phyloP scores from a whole-genome alignment of 75 land plant species.

The Isoetes taiwanensis region DNA sequence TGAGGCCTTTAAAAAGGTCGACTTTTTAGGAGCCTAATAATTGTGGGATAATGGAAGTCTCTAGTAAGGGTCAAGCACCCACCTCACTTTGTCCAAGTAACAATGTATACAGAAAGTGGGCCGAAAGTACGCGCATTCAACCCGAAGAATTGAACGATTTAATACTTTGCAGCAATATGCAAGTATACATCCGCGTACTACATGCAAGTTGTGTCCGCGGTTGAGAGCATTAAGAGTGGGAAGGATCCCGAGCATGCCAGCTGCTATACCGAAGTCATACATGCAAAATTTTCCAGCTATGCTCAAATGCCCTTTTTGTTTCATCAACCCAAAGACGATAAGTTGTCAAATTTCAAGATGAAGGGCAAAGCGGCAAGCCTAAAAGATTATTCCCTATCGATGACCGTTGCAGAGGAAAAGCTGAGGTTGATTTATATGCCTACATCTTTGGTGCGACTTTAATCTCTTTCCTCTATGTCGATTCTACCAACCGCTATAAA shows the following conservation, averaged over 20 bases:
- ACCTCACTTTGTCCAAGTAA: conserved; percentile 89
- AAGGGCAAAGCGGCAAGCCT: conserved; percentile 50
- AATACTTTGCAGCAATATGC: conserved; percentile 41
- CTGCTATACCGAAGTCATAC: conserved; percentile 81
- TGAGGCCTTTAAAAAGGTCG: too few relatives aligned
- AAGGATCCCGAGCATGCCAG: conserved; percentile 45
- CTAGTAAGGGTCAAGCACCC: conserved; percentile 21
- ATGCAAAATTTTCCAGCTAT: conserved; percentile 51
- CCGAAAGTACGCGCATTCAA: conserved; percentile 90
- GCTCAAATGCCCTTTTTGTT: conserved; percentile 33
- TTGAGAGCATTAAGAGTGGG: conserved; percentile 95
- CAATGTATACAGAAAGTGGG: conserved; percentile 61
- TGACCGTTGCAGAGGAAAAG: conserved; percentile 91
- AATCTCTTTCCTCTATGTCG: conserved; percentile 66
- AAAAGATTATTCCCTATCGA: conserved; percentile 66
- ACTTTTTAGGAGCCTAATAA: too few relatives aligned
- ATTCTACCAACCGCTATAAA: conserved; percentile 88
- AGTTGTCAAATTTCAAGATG: conserved; percentile 49
- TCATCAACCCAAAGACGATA: conserved; percentile 88
- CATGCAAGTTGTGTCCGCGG: conserved; percentile 66
- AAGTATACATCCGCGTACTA: too few relatives aligned
- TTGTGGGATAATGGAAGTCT: conserved; percentile 5
- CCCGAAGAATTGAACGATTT: conserved; percentile 85
- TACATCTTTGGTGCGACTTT: conserved; percentile 84
- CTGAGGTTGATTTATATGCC: conserved; percentile 90